Evolutionary conservation across 257 asterid species (phyloP).

Genomic region (Primulina tabacum): DNA sequence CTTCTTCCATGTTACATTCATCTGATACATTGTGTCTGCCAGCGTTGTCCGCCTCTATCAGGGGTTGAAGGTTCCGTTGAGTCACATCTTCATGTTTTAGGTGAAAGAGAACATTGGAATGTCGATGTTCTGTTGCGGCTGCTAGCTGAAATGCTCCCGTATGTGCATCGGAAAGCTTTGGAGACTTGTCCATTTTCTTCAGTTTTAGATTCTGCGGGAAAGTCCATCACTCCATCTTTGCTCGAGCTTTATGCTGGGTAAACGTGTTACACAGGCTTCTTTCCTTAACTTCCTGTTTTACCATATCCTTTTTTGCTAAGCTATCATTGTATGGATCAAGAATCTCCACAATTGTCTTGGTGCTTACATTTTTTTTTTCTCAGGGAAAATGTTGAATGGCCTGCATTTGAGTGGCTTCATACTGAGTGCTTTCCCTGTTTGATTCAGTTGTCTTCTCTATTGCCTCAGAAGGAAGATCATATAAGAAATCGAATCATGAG

Average conservation of each 20-base stretch:
- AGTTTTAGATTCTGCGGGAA: slow-evolving; percentile 48
- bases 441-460: slow-evolving; percentile 73
- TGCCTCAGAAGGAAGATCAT: slow-evolving; percentile 95
- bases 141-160: slow-evolving; percentile 67
- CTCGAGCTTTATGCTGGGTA: slow-evolving; percentile 78
- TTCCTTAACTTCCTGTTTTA: slow-evolving; percentile 18
- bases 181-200: slow-evolving; percentile 76
- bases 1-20: slow-evolving; percentile 4
- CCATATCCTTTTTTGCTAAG: slow-evolving; percentile 2
- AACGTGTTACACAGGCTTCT: slow-evolving; percentile 28
- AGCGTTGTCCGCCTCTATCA: slow-evolving; percentile 93
- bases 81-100: slow-evolving; percentile 90
- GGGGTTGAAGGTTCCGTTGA: slow-evolving; percentile 98
- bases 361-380: slow-evolving; percentile 28
- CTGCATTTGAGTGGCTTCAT: slow-evolving; percentile 87
- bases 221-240: slow-evolving; percentile 48
- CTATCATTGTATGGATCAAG: slow-evolving; percentile 12
- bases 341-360: slow-evolving; percentile 21
- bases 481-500: slow-evolving; percentile 67
- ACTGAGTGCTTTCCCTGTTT: slow-evolving; percentile 75
- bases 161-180: slow-evolving; percentile 65
- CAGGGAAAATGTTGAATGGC: slow-evolving; percentile 89
- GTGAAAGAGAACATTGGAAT: slow-evolving; percentile 97
- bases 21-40: slow-evolving; percentile 42
- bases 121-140: slow-evolving; percentile 84